Evolutionary conservation across 73 alveolate genomes (phyloP).

Genomic region (Stentor roeselii): DNA sequence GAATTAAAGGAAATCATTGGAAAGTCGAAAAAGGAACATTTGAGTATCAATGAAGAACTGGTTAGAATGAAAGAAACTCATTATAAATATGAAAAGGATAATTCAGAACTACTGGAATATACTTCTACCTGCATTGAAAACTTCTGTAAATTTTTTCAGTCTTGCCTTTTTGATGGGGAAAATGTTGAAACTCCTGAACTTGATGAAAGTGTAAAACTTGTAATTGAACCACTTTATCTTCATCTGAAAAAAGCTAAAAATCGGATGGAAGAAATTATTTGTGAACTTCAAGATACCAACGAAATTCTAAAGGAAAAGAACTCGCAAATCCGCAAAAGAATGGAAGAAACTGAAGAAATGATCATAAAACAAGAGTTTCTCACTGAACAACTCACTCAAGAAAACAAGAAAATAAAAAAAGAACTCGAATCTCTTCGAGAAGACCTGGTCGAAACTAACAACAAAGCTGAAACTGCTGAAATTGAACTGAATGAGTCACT

Average conservation of each 20-base stretch:
- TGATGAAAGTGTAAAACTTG: background rate
- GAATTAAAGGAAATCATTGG: background rate
- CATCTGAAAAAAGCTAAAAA: background rate
- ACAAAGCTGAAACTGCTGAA: background rate
- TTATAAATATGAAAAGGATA: background rate
- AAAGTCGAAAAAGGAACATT: background rate
- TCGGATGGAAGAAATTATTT: background rate
- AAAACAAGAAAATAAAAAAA: background rate
- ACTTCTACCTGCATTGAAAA: background rate
- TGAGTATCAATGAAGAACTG: background rate
- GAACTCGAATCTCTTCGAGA: background rate
- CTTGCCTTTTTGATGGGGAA: background rate
- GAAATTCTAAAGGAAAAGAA: background rate
- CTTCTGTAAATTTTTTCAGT: background rate
- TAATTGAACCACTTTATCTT: background rate
- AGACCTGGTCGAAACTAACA: too few species aligned
- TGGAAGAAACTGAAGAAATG: background rate
- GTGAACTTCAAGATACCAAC: background rate
- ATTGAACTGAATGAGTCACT: background rate
- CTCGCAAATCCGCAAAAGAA: background rate
- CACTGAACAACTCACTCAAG: background rate
- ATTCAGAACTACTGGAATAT: background rate
- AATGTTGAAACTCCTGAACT: background rate
- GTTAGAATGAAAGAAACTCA: background rate
- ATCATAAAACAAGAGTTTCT: slow-evolving; percentile 12